Base-by-base conservation (phyloP, 192 early-diverging fungal species). In the Oehlia diaphana region DNA sequence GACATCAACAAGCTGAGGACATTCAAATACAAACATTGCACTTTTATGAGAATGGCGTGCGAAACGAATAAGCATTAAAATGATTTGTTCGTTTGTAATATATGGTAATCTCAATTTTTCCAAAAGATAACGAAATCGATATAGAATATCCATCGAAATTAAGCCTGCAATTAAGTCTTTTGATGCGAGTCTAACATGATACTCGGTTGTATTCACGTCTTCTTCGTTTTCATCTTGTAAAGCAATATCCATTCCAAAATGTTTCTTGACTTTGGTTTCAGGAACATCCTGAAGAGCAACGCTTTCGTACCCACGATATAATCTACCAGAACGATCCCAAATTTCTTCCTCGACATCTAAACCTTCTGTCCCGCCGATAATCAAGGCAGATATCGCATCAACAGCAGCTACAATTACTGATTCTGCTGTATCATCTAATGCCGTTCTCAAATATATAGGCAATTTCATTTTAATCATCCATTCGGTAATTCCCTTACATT, bases 361-460 rank as follows among this genome's bases (percentile, higher is more conserved):
- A 8, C 79, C 76, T 19, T 80, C 39, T 2, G 65, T 61, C 23
- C 63, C 77, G 16, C 83, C 81, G 7, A 80, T 74, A 28, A 85
- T 7, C 85, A 90, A 81, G 72, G 89, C 78, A 35, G 80, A 81
- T 1, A 93, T 31, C 0, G 87, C 86, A 39, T 83, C 81, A 33
- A 93, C 68, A 3, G 90, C 85, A 44, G 82, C 87, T 1, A 86
- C 84, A 6, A 91, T 50, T 16, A 89, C 93, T 6, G 88, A 84
- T n/a, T 90, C 85, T 31, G 89, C 83, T 64, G 84, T 86, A 63
- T 92, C 93, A 74, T 94, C 93, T 74, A 94, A 70, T 10, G 91
- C 91, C 26, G 90, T 84, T 50, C 93, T 85, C 64, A 93, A 79
- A 74, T 91, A 86, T 3, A 91, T 76, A 50, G 86, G 74, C 2